phyloP scores from a whole-genome alignment of 176 grass and related monocot species.

The Puccinellia tenuiflora region DNA sequence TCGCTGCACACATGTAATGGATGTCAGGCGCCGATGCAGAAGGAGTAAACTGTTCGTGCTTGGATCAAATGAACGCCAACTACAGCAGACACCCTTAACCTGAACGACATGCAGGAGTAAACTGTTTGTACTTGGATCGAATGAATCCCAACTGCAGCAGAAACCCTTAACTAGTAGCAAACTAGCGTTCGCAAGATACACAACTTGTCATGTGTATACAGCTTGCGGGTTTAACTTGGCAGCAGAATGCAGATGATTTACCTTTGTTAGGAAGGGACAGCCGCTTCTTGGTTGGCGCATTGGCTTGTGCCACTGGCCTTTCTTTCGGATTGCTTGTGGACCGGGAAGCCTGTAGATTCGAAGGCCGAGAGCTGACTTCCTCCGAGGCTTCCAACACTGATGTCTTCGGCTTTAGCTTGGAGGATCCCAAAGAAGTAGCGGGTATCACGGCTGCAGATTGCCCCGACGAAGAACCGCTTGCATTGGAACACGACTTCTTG shows the following conservation, averaged over 20 bases:
- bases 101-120: too few relatives aligned
- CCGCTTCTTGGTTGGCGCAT: slow-evolving; percentile 44
- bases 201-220: too few relatives aligned
- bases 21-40: background rate
- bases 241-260: slow-evolving; percentile 9
- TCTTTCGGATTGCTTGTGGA: slow-evolving; percentile 85
- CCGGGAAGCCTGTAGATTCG: slow-evolving; percentile 28
- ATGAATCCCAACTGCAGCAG: too few relatives aligned
- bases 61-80: background rate
- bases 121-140: too few relatives aligned
- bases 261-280: slow-evolving; percentile 77
- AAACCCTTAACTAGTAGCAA: slow-evolving; percentile 10
- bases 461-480: slow-evolving; percentile 55
- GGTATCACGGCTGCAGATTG: slow-evolving; percentile 32
- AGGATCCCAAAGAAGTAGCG: slow-evolving; percentile 24
- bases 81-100: background rate
- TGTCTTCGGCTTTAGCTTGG: slow-evolving; percentile 41
- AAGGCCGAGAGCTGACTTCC: slow-evolving; percentile 51
- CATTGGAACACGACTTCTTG: slow-evolving; percentile 51
- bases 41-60: background rate
- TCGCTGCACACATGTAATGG: background rate
- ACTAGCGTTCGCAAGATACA: background rate
- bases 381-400: slow-evolving; percentile 39
- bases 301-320: slow-evolving; percentile 32
- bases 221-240: background rate